Evolutionary conservation across 2,329 filamentous ascomycete species (phyloP), one percentile per base, ranked within the genome.

Genomic region (Phymatotrichopsis omnivora): DNA sequence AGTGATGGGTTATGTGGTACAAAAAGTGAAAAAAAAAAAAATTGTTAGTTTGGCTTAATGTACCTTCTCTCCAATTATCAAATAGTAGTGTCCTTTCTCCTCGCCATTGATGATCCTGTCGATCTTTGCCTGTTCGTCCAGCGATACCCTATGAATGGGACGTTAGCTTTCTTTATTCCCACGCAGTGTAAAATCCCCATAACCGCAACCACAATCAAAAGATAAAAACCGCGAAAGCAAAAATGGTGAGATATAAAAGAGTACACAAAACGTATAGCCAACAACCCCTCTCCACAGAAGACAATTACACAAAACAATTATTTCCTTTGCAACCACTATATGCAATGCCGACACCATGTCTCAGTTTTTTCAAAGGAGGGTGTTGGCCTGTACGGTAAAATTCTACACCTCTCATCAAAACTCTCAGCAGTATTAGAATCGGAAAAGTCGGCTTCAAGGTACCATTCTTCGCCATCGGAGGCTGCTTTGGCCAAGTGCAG

Each of bases 61-160:
- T 44, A 52, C 52, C 45, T 56, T 96, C 61, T 96, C 91, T 33
- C 91, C 91, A 35, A 96, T 78, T 2, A 98, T 69, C 2, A 98
- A 72, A 63, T 91, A 84, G 60, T 98, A 98, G 60, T 93, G 86
- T 8, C 91, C 91, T 34, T 70, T 69, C 22, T 76, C 70, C 2
- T 70, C 65, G 1, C 91, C 91, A 36, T 73, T 67, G 19, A 98
- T 74, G 54, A 98, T 95, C n/a, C 67, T 69, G 62, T 98, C 81
- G 52, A 98, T 80, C 49, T 73, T 76, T 3, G 67, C 63, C 62
- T 98, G 91, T 67, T 98, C 89, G 11, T 82, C 77, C 22, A 89
- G 79, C 53, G 75, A 65, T 38, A 96, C 78, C 91, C 91, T 56
- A 44, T 1, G 25, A 30, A 16, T 23, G 14, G 11, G 29, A 41